These are phyloP conservation scores for Lavandula angustifolia DNA, from an alignment of 257 asterid species.

Conservation along the genomic window DNA sequence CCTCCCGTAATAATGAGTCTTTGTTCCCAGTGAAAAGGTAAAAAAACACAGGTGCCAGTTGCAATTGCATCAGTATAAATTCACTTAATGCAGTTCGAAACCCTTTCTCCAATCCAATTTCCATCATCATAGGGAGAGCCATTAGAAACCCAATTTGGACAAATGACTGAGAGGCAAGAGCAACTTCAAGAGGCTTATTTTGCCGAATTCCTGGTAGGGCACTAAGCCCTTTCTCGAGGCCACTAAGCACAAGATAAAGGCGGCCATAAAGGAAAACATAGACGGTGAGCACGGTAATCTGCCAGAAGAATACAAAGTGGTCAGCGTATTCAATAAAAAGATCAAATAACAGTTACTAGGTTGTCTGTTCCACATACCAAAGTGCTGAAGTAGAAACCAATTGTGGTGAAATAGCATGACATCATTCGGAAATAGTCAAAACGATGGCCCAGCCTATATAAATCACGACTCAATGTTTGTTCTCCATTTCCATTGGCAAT, in stretches of 20 bases:
- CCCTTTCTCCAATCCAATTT: conserved; percentile 46
- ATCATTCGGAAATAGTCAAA: conserved; percentile 94
- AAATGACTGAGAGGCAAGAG: conserved; percentile 47
- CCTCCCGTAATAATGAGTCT: conserved; percentile 90
- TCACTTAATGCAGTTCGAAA: conserved; percentile 46
- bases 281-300: conserved; percentile 95
- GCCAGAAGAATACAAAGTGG: conserved; percentile 41
- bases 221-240: conserved; percentile 41
- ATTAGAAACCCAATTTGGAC: conserved; percentile 46
- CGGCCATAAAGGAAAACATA: conserved; percentile 87
- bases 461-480: conserved; percentile 93
- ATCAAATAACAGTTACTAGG: no score
- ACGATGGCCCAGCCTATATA: conserved; percentile 97
- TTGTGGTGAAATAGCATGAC: conserved; percentile 93
- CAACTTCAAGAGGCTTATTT: conserved; percentile 43
- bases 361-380: conserved; percentile 82
- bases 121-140: conserved; percentile 55
- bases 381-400: conserved; percentile 94
- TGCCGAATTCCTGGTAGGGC: conserved; percentile 37
- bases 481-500: conserved; percentile 98
- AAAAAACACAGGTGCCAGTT: conserved; percentile 95
- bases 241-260: conserved; percentile 48
- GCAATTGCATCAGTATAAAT: conserved; percentile 83
- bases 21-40: conserved; percentile 95
- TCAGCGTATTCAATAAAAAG: no score